phyloP scores from a whole-genome alignment of 2,329 filamentous ascomycete genomes.

The Penicillium sp. region DNA sequence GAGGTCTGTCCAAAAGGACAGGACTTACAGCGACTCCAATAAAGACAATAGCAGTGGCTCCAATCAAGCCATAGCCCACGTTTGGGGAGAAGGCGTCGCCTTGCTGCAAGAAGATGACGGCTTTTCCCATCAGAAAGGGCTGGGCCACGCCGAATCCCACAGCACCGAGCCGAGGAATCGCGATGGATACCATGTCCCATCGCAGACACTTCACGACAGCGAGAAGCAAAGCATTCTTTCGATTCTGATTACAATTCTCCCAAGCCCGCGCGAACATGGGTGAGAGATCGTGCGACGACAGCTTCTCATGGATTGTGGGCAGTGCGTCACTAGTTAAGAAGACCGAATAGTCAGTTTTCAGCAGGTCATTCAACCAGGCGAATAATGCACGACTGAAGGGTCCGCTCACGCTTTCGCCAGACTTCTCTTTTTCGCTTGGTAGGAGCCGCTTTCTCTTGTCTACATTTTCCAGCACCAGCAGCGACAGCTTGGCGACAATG shows the following conservation, averaged over 20 bases:
- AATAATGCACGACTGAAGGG: constrained; percentile 45
- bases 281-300: no score
- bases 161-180: constrained; percentile 15
- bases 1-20: no score
- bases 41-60: no score
- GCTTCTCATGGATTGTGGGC: no score
- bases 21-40: no score
- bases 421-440: constrained; percentile 33
- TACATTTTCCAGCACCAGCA: no score
- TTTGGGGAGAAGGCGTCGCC: constrained; percentile 5
- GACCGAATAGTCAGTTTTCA: constrained; percentile 15
- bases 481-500: no score
- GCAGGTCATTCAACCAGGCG: constrained; percentile 42
- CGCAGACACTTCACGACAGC: constrained; percentile 17
- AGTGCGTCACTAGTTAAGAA: constrained; percentile 6
- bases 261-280: constrained; percentile 8
- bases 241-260: constrained; percentile 2
- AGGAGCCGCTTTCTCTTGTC: no score
- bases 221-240: constrained; percentile 12
- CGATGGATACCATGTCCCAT: constrained; percentile 14
- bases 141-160: constrained; percentile 20
- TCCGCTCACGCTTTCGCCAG: constrained; percentile 48
- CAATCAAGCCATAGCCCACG: constrained; percentile 14
- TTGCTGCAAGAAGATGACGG: constrained; percentile 10
- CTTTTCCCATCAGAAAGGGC: constrained; percentile 16